phyloP scores from a whole-genome alignment of 768 basidiomycete genomes.

The Rhodocollybia butyracea region DNA sequence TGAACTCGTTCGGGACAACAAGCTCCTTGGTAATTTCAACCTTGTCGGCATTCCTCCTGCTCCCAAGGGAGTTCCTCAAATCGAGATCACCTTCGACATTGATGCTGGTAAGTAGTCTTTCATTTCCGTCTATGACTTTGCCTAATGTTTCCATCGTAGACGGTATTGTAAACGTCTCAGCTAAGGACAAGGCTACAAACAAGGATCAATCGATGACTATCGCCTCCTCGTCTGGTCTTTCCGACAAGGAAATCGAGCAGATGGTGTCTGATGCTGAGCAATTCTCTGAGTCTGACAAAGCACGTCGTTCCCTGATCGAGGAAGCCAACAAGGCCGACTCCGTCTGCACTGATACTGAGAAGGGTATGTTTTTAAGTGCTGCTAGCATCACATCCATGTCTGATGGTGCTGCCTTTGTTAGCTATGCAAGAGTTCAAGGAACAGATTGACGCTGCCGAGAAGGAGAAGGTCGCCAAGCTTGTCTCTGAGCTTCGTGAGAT shows the following conservation, averaged over 20 bases:
- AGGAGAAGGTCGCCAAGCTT: constrained; percentile 90
- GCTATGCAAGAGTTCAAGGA: constrained; percentile 98
- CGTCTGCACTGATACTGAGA: constrained; percentile 92
- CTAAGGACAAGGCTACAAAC: constrained; percentile 88
- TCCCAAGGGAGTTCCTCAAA: constrained; percentile 80
- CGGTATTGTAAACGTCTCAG: constrained; percentile 96
- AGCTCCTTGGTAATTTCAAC: constrained; percentile 98
- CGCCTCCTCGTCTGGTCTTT: constrained; percentile 94
- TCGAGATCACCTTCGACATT: constrained; percentile 93
- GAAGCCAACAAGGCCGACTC: constrained; percentile 96
- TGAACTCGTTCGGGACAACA: constrained; percentile 98
- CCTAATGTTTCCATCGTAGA: constrained; percentile 37
- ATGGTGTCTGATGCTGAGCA: constrained; percentile 96
- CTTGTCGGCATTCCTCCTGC: constrained; percentile 94
- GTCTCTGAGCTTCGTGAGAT: constrained; percentile 86
- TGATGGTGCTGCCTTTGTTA: constrained; percentile 22
- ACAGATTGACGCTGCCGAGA: constrained; percentile 88
- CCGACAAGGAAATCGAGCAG: constrained; percentile 93
- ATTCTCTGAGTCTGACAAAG: constrained; percentile 91
- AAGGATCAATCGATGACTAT: constrained; percentile 98
- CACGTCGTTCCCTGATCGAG: constrained; percentile 85
- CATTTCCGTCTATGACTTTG: neutral
- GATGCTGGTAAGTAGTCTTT: constrained; percentile 67
- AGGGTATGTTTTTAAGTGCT: constrained; percentile 48
- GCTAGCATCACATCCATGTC: neutral